Percentiles rank a stretch among this genome's conserved stretches.
These are phyloP conservation scores for Sarocladium oryzae DNA, from an alignment of 2,329 filamentous ascomycete species.

Conservation along the genomic window DNA sequence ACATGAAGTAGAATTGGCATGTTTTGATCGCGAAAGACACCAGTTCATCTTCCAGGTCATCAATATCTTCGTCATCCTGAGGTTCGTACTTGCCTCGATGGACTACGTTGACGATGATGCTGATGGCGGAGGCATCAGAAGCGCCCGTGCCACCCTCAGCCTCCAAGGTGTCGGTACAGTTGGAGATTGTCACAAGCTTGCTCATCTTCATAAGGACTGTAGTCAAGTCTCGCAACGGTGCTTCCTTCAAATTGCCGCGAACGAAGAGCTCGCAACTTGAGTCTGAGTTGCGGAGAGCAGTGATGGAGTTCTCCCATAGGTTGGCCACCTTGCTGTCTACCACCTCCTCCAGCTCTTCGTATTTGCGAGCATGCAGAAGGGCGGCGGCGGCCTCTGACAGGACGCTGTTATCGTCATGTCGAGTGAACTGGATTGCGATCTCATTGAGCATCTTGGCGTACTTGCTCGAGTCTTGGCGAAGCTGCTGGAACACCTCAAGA, in stretches of 20 bases:
- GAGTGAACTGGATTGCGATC: slow-evolving; percentile 86
- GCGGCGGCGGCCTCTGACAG: slow-evolving; percentile 77
- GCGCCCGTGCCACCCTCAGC: slow-evolving; percentile 42
- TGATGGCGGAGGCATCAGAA: slow-evolving; percentile 49
- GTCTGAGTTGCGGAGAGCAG: slow-evolving; percentile 64
- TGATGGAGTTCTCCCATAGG: slow-evolving; percentile 80
- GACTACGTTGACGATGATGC: slow-evolving; percentile 66
- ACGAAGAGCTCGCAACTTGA: slow-evolving; percentile 64
- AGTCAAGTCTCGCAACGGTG: slow-evolving; percentile 61
- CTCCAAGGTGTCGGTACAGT: slow-evolving; percentile 72
- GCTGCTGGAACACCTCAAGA: slow-evolving; percentile 78
- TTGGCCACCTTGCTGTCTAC: slow-evolving; percentile 73
- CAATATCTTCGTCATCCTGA: slow-evolving; percentile 57
- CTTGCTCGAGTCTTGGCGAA: slow-evolving; percentile 76
- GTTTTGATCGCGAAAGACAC: slow-evolving; percentile 70
- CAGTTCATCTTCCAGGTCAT: slow-evolving; percentile 73
- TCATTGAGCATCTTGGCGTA: slow-evolving; percentile 82
- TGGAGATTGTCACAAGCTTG: slow-evolving; percentile 71
- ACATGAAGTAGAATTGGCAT: slow-evolving; percentile 88
- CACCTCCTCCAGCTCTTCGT: slow-evolving; percentile 82
- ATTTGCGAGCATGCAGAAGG: slow-evolving; percentile 76
- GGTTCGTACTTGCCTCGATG: slow-evolving; percentile 66
- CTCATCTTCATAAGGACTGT: slow-evolving; percentile 73
- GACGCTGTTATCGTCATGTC: slow-evolving; percentile 83
- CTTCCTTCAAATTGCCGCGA: slow-evolving; percentile 61